Percentiles rank a stretch among this genome's conserved stretches.
Evolutionary conservation across 441 rosid species (phyloP).

Genomic region (Mallotus japonicus): DNA sequence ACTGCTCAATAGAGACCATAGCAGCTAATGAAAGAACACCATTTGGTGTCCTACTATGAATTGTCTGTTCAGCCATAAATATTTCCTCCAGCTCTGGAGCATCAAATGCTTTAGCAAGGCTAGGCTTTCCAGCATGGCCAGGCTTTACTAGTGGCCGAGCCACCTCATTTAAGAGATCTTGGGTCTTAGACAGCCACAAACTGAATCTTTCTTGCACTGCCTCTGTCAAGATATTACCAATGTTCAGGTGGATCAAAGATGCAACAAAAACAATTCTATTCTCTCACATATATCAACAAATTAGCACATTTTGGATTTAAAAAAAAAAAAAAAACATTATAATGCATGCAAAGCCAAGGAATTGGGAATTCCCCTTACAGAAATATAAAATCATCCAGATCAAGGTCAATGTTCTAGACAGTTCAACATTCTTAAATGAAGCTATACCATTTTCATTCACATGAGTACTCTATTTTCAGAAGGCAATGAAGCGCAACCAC

Average conservation of each 20-base stretch:
- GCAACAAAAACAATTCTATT: background rate
- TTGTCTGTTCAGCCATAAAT: slow-evolving; percentile 72
- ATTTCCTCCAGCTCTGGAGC: slow-evolving; percentile 62
- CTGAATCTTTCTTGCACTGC: slow-evolving; percentile 68
- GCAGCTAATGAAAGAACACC: slow-evolving; percentile 78
- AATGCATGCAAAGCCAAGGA: background rate
- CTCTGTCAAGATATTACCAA: slow-evolving; percentile 38
- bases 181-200: slow-evolving; percentile 84
- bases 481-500: background rate
- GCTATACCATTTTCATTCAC: background rate
- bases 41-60: slow-evolving; percentile 50
- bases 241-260: slow-evolving; percentile 22
- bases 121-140: slow-evolving; percentile 46
- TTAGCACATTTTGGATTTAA: background rate
- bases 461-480: background rate
- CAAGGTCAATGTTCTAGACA: background rate
- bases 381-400: background rate
- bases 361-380: background rate
- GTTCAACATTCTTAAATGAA: background rate
- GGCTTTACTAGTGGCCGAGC: slow-evolving; percentile 59
- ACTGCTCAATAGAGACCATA: slow-evolving; percentile 83
- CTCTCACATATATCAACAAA: background rate
- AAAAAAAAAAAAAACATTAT: background rate
- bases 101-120: slow-evolving; percentile 38
- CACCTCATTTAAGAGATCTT: slow-evolving; percentile 52